Evolutionary conservation across 2,329 filamentous ascomycete species (phyloP), one percentile per base, ranked within the genome.

Genomic region (Geosmithia morbida): DNA sequence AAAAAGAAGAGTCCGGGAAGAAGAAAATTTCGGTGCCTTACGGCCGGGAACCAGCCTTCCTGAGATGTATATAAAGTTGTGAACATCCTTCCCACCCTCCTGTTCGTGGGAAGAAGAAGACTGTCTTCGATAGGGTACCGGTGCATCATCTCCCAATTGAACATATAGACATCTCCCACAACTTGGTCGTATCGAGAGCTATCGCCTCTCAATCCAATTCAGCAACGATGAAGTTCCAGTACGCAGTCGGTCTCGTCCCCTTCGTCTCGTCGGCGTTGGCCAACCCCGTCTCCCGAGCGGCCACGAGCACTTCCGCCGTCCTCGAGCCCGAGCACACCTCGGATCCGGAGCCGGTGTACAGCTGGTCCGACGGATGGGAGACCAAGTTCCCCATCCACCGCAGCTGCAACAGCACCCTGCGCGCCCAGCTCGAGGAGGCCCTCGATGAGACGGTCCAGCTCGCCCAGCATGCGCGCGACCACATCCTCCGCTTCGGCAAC

Each of bases 401-500:
- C 33, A 83, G 78, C 20, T 85, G 82, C 65, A 85, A 85, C 55
- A 61, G 66, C 45, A 83, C 79, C 2, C 69, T 83, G 54, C 67
- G 65, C 41, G 61, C 60, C 7, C 76, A 82, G 58, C 67, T 85
- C 42, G 61, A 66, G 39, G 61, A 63, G 16, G 81, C 70, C 6
- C 66, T 86, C 0, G 63, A 71, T 17, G 81, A 85, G 58, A 69
- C 77, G 4, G 60, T 80, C 40, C 57, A 62, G 46, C 66, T 85
- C 3, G 77, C 75, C 7, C 60, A 68, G 46, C 78, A 83, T 55
- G 81, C 81, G 7, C 74, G 72, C 50, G 70, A 80, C 41, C 81
- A 85, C 56, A 70, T 81, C 46, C 68, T 77, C 14, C 68, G 69
- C 44, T 74, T 67, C 54, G 77, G 79, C 30, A 69, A 72, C 60